Evolutionary conservation across 306 rosid genomes (phyloP), one percentile per base, ranked within the genome.

Genomic region (Vigna unguiculata): DNA sequence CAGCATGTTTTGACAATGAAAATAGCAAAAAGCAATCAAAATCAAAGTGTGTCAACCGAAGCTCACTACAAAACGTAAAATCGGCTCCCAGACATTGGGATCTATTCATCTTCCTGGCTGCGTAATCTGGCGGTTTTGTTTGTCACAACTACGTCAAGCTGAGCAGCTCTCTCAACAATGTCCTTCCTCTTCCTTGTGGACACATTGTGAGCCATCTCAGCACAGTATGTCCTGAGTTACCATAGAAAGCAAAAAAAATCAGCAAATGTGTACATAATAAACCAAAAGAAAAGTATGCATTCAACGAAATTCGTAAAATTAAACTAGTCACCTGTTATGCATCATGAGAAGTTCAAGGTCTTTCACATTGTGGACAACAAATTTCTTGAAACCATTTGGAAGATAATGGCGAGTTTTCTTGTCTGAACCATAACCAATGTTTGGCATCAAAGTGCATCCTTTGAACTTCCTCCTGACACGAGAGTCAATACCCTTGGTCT

Each of bases 391-490:
- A 4, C 95, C 91, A 76, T 92, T 90, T 9, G 97, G 93, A 7
- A 92, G 92, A 79, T 72, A 88, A 76, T 92, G 93, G 4, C 96
- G 88, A 0, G 97, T 87, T 74, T 89, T 93, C 86, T 90, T 90
- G 86, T 93, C 97, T 0, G 96, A 72, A 6, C 89, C 93, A 60
- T 89, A 90, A 22, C 96, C 93, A 69, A 93, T 86, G 49, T 90
- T 93, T 43, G 96, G 97, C 97, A 93, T 93, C 69, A 93, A 65
- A 21, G 78, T 34, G 7, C 92, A 88, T 78, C 97, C 97, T 22
- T 92, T 92, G n/a, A 90, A 92, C 87, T 92, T 92, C 49, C 97
- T 91, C 83, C 96, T 88, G n/a, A 92, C 96, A 13, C 96, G 90
- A 4, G 96, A 92, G 83, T 92, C 96, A 54, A 92, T 92, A 88